Evolutionary conservation across 2,329 filamentous ascomycete genomes (phyloP), one percentile per base, ranked within the genome.

Genomic region (Epichloe coenophiala): DNA sequence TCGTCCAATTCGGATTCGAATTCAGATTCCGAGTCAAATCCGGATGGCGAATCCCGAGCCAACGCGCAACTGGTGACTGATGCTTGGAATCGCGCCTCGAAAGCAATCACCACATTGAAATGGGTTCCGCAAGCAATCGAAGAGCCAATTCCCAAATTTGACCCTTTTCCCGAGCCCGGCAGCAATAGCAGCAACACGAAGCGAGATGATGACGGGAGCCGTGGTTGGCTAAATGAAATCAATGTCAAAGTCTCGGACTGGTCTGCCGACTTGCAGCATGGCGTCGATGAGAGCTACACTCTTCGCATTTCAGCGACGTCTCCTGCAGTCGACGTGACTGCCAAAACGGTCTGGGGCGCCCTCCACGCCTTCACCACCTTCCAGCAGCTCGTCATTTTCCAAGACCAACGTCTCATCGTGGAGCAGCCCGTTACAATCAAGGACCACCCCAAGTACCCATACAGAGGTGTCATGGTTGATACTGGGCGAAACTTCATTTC

Each of bases 361-460:
- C 66, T 78, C 11, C 74, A 77, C 57, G 75, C 75, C 9, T 73
- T 78, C 55, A 77, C 73, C 19, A 78, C 75, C n/a, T 63, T 78
- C 48, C 75, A 78, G 61, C 75, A 78, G 57, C 63, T 78, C 43
- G 61, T 78, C 56, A 76, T 78, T 57, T 69, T 66, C 2, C 67
- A 74, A 47, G 69, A 68, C 35, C 55, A 60, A 3, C 65, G 68
- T 15, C 57, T 77, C 53, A 64, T 76, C 13, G 63, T 78, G 41
- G 75, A 78, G 59, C 70, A 77, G 57, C 72, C 75, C 4, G 75
- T 78, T 40, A 63, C 63, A 17, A 73, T 78, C 54, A 54, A 67
- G 41, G 75, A 78, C 57, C 60, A 64, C 6, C 75, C 75, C 3
- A 64, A 75, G 27, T 78, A 76, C 57, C 69, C 74, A 0, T 70